Evolutionary conservation across 306 rosid species (phyloP).

Genomic region (Rosa persica): DNA sequence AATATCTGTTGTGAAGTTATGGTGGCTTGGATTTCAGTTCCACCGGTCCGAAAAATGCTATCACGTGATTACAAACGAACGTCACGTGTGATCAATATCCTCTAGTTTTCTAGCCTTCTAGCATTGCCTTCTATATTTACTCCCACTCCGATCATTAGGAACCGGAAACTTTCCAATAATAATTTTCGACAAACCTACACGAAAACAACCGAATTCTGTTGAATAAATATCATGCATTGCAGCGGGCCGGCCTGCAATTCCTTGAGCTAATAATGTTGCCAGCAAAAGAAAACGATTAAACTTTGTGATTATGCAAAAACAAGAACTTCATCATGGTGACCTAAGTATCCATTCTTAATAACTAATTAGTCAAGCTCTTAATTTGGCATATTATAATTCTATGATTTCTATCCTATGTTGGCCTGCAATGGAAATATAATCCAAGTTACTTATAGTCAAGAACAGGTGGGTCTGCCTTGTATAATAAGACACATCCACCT

Average conservation of each 20-base stretch:
- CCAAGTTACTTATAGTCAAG: neutral
- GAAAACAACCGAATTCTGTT: neutral
- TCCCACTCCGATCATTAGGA: no score
- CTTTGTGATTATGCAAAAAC: neutral
- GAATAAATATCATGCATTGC: neutral
- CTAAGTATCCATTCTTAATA: neutral
- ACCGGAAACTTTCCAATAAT: no score
- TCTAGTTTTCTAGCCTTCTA: no score
- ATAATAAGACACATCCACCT: neutral
- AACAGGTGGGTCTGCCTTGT: neutral
- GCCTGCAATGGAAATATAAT: neutral
- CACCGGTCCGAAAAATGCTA: no score
- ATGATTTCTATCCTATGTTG: neutral
- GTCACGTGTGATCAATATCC: no score
- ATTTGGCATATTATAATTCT: neutral
- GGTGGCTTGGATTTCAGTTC: no score
- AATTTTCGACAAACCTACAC: no score
- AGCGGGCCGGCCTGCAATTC: neutral
- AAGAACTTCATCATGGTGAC: neutral
- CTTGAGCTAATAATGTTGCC: neutral
- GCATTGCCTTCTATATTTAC: no score
- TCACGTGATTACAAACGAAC: no score
- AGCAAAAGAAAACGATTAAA: neutral
- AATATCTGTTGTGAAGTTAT: no score
- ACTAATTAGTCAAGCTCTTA: neutral